phyloP scores from a whole-genome alignment of 164 flowering plant genomes.

The Taxillus chinensis region DNA sequence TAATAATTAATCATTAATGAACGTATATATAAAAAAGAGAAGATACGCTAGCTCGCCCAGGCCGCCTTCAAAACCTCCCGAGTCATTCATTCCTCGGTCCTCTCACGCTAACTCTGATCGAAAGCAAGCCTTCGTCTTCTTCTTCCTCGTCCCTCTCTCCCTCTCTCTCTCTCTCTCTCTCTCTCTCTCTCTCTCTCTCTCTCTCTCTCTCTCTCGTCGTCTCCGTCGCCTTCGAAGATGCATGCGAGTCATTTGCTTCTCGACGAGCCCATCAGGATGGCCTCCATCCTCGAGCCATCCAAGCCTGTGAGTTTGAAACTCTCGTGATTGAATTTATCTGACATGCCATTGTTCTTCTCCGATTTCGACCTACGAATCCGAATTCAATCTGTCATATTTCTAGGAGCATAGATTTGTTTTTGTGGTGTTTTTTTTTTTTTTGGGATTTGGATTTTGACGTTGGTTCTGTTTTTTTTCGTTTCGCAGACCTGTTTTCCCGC shows the following conservation, averaged over 20 bases:
- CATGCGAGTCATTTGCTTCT: slow-evolving; percentile 73
- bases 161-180: background rate
- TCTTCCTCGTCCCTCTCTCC: background rate
- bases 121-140: background rate
- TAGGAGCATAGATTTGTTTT: background rate
- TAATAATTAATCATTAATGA: no score
- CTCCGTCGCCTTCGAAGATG: slow-evolving; percentile 32
- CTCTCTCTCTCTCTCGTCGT: background rate
- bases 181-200: background rate
- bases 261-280: slow-evolving; percentile 96
- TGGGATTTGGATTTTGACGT: background rate
- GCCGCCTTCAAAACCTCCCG: no score
- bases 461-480: background rate
- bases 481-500: slow-evolving; percentile 70
- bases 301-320: slow-evolving; percentile 39
- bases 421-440: background rate
- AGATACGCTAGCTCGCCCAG: no score
- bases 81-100: background rate
- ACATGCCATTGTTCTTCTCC: background rate
- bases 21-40: no score
- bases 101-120: background rate
- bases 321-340: background rate
- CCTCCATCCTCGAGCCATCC: slow-evolving; percentile 86
- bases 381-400: background rate
- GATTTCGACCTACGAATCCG: background rate